Evolutionary conservation across 2,329 filamentous ascomycete genomes (phyloP).

Genomic region (Aspergillus calidoustus): DNA sequence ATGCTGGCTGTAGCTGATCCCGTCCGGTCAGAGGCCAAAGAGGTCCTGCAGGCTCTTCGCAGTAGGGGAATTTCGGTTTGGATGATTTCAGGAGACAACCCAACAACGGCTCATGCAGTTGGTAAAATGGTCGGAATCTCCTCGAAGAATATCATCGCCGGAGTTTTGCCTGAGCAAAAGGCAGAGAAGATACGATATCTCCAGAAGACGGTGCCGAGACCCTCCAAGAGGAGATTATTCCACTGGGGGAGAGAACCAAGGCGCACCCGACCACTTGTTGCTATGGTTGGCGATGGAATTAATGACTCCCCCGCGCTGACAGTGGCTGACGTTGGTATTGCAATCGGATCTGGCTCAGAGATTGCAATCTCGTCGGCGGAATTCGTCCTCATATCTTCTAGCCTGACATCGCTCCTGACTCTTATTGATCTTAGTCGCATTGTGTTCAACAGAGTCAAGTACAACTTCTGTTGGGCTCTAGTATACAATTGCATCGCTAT

Average conservation of each 20-base stretch:
- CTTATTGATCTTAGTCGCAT: constrained; percentile 69
- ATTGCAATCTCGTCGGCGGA: constrained; percentile 77
- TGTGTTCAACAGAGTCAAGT: constrained; percentile 74
- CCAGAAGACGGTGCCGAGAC: constrained; percentile 18
- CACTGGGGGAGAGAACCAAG: constrained; percentile 60
- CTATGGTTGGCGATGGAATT: constrained; percentile 69
- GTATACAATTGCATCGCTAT: constrained; percentile 77
- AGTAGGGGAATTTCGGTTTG: constrained; percentile 10
- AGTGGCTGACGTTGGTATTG: constrained; percentile 79
- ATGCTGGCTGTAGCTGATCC: constrained; percentile 12
- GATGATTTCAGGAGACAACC: too few relatives aligned
- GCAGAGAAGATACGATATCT: constrained; percentile 20
- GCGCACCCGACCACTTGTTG: constrained; percentile 36
- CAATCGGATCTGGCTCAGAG: constrained; percentile 75
- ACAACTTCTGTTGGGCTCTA: constrained; percentile 82
- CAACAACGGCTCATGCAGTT: too few relatives aligned
- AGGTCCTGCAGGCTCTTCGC: constrained; percentile 10
- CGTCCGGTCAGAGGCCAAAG: constrained; percentile 8
- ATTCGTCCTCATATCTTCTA: constrained; percentile 69
- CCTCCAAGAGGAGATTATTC: constrained; percentile 56
- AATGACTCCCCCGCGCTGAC: constrained; percentile 84
- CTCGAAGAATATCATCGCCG: too few relatives aligned
- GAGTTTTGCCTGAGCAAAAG: too few relatives aligned
- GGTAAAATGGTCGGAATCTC: too few relatives aligned
- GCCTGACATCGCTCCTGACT: constrained; percentile 68